Conservation (phyloP, 495 filamentous ascomycete genomes). For the Darksidea phi region DNA sequence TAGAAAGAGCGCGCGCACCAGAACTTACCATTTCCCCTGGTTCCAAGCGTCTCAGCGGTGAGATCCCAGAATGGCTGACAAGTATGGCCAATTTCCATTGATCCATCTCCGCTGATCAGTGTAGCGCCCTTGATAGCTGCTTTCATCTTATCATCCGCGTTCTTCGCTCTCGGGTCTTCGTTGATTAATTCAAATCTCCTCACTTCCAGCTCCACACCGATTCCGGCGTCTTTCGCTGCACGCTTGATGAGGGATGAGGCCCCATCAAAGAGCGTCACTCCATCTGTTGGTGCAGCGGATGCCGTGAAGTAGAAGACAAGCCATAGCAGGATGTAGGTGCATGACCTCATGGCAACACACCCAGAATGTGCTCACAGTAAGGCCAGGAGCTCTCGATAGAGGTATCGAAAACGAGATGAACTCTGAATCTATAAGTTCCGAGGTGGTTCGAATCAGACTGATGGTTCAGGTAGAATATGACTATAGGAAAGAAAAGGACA, state of each 20-base stretch:
- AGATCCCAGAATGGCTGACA: background rate
- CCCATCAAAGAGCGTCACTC: no score
- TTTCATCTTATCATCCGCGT: background rate
- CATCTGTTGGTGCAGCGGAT: background rate
- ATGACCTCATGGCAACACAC: background rate
- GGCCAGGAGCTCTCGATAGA: background rate
- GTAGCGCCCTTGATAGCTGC: no score
- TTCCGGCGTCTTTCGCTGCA: background rate
- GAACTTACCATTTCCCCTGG: background rate
- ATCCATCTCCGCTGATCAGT: no score
- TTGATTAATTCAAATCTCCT: background rate
- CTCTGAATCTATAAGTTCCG: background rate
- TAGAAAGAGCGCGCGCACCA: no score
- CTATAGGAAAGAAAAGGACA: no score
- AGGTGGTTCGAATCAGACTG: no score
- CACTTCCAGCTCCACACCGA: conserved; percentile 1
- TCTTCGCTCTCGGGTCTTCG: background rate
- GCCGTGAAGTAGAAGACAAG: background rate
- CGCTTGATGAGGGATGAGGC: background rate
- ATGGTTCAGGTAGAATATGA: no score
- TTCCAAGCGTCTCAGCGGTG: background rate
- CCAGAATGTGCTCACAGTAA: background rate
- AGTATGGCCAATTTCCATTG: no score
- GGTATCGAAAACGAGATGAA: background rate
- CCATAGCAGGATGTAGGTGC: background rate